Base-by-base conservation (phyloP, 2,329 filamentous ascomycete genomes). In the Pseudofabraea citricarpa region DNA sequence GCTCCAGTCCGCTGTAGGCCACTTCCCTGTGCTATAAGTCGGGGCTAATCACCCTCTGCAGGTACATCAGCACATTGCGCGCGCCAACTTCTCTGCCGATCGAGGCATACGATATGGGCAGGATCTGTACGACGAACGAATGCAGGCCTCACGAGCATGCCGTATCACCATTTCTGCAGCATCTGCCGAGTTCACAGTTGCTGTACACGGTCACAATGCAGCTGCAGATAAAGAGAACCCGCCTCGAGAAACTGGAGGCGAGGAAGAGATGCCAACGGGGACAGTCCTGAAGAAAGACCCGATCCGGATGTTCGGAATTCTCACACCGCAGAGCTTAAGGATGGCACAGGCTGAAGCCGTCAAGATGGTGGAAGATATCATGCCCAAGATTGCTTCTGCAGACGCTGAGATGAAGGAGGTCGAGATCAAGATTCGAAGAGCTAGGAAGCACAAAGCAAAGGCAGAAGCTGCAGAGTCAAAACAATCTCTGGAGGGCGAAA, bases 11-110 rank as follows among this genome's bases (percentile, higher is more conserved):
- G 65, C 66, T 40, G 72, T 85, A 52, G 16, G 47, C 36, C 24
- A 32, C n/a, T 20, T 33, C 27, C 23, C 19, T n/a, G 5, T 10
- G 5, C 21, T 4, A 18, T 16, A 16, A 32, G 19, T n/a, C 21
- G 19, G 3, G 10, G 10, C 8, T 24, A 44, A 31, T 13, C 16
- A 32, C 18, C 37, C 29, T 27, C 24, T 7, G 13, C 29, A 61
- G 58, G 46, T 56, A 35, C 46, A 53, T 31, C 53, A 55, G 22
- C 40, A 55, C 37, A 48, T 90, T 31, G 83, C 86, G n/a, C 77
- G 85, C 45, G 86, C 87, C 48, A 89, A 90, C 65, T 90, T 87
- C 64, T 69, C 77, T 21, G 79, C 77, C n/a, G 72, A 79, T 57
- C 69, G 77, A 10, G 76, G 81, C 23, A 61, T 79, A 48, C 71